Evolutionary conservation across 192 early-diverging fungal genomes (phyloP), one percentile per base, ranked within the genome.

Genomic region (Coemansia sp.): DNA sequence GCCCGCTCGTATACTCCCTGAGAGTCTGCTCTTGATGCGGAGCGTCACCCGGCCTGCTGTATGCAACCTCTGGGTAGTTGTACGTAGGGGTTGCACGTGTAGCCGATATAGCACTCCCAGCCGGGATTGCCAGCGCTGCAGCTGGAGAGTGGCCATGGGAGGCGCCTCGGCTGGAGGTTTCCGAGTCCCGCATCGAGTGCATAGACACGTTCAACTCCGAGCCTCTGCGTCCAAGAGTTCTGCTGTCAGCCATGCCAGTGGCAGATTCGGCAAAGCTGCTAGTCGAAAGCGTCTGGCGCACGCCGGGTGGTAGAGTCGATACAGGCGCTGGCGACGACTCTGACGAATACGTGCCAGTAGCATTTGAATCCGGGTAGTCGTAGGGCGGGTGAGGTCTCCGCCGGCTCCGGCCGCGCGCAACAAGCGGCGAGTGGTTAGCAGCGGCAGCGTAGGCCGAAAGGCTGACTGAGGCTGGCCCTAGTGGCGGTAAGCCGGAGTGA

Each of bases 401-500:
- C 38, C 73, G 65, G 21, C 75, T 68, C 5, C 72, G 80, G 0
- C 66, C 75, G 23, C 80, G 68, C 38, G 72, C 58, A 53, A 67
- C 45, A 19, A 74, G 48, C 4, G 75, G 75, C 37, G 72, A 72
- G 44, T 67, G 72, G n/a, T 29, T 32, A 3, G 51, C 60, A 0
- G 68, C 60, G 2, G 68, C 15, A 17, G 68, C 63, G 38, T 83
- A 77, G 25, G 66, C 59, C 6, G 74, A 58, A 8, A 76, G 74
- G 14, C 64, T 50, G 19, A 64, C 73, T 25, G 80, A 67, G 31
- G 68, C 72, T 8, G 80, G 69, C 10, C 72, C 75, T 14, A 67
- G 27, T 25, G 80, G 80, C 10, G 80, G 80, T 21, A 77, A 59
- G 12, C 80, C 75, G 11, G 80, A 69, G 63, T 77, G 80, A 8